These are phyloP conservation scores for Calamus simplicifolius DNA, from an alignment of 176 grass and related monocot species.

Conservation along the genomic window DNA sequence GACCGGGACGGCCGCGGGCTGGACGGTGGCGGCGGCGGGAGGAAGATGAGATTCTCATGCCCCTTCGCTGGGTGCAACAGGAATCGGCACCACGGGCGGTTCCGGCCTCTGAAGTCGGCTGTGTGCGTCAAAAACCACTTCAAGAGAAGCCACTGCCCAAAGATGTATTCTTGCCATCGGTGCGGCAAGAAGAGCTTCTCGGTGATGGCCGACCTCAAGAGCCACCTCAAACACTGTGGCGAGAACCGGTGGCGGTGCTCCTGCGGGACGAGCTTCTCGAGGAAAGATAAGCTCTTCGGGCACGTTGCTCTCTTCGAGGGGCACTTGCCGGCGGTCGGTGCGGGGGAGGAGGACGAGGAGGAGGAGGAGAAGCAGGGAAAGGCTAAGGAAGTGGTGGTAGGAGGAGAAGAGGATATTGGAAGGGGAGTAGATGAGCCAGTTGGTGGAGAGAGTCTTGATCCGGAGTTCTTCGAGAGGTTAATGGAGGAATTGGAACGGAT, in stretches of 20 bases:
- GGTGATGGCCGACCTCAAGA: slow-evolving; percentile 72
- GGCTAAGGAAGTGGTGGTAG: slow-evolving; percentile 1
- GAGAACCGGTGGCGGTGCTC: slow-evolving; percentile 86
- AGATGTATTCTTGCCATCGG: slow-evolving; percentile 74
- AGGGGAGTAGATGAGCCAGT: slow-evolving; percentile 19
- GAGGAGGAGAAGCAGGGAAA: slow-evolving; percentile 16
- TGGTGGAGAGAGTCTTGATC: slow-evolving; percentile 38
- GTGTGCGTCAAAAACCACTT: slow-evolving; percentile 92
- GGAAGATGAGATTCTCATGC: slow-evolving; percentile 73
- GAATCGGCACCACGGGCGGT: slow-evolving; percentile 69
- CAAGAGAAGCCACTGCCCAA: slow-evolving; percentile 94
- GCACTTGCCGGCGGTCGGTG: slow-evolving; percentile 51
- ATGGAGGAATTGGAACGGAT: slow-evolving; percentile 69
- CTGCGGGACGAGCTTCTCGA: slow-evolving; percentile 92
- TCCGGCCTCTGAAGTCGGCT: slow-evolving; percentile 83
- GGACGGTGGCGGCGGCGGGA: slow-evolving; percentile 16
- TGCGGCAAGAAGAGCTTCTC: slow-evolving; percentile 87
- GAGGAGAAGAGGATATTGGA: slow-evolving; percentile 20
- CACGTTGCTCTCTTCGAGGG: slow-evolving; percentile 89
- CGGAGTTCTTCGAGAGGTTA: slow-evolving; percentile 58
- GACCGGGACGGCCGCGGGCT: slow-evolving; percentile 17
- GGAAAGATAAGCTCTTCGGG: slow-evolving; percentile 97
- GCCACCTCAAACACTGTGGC: slow-evolving; percentile 88
- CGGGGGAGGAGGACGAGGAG: not conserved
- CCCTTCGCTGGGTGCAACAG: slow-evolving; percentile 74